A percentile compares a stretch with the other conserved stretches of the same genome.
These are phyloP conservation scores for Oryza coarctata DNA, from an alignment of 176 grass and related monocot species.

Conservation along the genomic window DNA sequence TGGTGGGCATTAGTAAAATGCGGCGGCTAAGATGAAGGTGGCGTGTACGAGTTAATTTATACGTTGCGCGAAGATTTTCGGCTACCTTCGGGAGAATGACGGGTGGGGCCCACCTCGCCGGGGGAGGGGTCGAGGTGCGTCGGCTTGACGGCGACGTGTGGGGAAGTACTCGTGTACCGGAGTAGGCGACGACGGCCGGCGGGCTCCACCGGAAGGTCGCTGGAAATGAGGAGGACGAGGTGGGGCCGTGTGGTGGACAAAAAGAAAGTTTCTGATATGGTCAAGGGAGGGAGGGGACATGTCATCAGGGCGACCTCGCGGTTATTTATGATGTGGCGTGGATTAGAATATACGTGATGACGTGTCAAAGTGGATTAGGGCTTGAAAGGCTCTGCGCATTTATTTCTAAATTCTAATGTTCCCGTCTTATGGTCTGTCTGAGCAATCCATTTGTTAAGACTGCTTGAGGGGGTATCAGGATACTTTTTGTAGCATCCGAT, in stretches of 20 bases:
- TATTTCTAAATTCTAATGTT: not conserved
- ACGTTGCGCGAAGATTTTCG: not conserved
- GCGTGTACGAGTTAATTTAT: slow-evolving; percentile 21
- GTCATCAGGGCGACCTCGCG: not conserved
- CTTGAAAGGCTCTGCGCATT: not conserved
- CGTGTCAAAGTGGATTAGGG: not conserved
- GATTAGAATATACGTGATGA: not conserved
- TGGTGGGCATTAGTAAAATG: slow-evolving; percentile 1
- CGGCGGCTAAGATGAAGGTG: slow-evolving; percentile 3
- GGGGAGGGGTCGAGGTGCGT: not conserved
- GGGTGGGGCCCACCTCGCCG: not conserved
- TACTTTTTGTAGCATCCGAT: not conserved
- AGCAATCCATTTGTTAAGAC: not conserved
- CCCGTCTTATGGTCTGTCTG: not conserved
- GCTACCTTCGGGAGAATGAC: not conserved
- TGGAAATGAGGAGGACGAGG: not conserved
- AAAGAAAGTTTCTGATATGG: not conserved
- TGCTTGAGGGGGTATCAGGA: not conserved
- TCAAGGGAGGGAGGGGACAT: too few relatives aligned
- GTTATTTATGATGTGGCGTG: not conserved
- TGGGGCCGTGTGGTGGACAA: not conserved
- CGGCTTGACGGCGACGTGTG: not conserved
- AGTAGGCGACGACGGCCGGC: not conserved
- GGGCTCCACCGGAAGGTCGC: slow-evolving; percentile 9
- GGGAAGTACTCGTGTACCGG: not conserved